Base-by-base conservation (phyloP, 1,139 yeast genomes). In the Hemisphaericaspora subhashii region DNA sequence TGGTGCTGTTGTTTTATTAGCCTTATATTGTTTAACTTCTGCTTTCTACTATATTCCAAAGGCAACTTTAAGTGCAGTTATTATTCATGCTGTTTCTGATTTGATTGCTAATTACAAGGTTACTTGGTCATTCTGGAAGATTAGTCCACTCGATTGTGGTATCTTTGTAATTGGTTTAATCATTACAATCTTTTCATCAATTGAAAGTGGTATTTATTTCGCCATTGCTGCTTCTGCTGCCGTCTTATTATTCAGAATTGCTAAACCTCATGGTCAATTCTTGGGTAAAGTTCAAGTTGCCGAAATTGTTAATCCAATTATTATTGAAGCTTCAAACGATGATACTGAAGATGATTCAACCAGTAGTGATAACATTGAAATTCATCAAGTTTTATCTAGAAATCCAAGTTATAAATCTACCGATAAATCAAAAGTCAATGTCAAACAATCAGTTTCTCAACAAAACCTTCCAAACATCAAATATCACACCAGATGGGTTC, bases 31-130 rank as follows among this genome's bases (percentile, higher is more conserved):
- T 41, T 76, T 90, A 51, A 88, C 97, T 9, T 72, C 72, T 38
- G 84, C 95, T 4, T 90, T 90, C 68, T 87, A 74, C 70, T 90
- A 79, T 67, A 90, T 90, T 61, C 96, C 97, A 41, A 88, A 86
- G 54, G 96, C 97, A 10, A 79, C 90, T 1, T 72, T 90, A 44
- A 72, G 82, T 50, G 96, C 97, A 1, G 81, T 90, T 48, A 89
- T 90, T 51, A 90, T 90, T 53, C 96, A 90, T 62, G 96, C 97
- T n/a, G 98, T 90, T 17, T 79, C 86, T 34, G 97, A 89, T 65
- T 77, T 90, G 60, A 68, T 89, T 48, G 85, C 95, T 4, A 74
- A 80, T 40, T 88, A 83, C 57, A 75, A 76, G 51, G 77, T 83
- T 3, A 79, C 95, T 10, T 80, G 79, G 77, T 79, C 74, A 53